Base-by-base conservation (phyloP, 2,329 filamentous ascomycete species). In the Bipolaris sorokiniana region DNA sequence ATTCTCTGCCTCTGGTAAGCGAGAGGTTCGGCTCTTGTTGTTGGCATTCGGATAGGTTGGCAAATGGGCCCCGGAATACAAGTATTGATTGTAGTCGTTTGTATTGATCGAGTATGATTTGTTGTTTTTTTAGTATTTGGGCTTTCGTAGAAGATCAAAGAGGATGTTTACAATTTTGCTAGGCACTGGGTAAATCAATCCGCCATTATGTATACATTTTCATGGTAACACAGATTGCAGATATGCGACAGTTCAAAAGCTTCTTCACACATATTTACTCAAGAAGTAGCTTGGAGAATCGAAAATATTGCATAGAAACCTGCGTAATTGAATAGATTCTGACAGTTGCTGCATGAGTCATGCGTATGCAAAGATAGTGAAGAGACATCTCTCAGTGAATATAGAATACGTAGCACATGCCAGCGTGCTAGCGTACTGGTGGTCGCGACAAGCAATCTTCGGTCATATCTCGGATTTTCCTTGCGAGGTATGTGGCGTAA, bases 1-100 rank as follows among this genome's bases (percentile, higher is more conserved):
- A 67, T 69, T 46, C 64, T 58, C 26, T 42, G 26, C 3, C 66
- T 65, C 16, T 54, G 62, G 1, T 57, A 38, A 9, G 50, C 49
- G 2, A 68, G 58, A 2, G 56, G 41, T 46, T 67, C 64, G 20
- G n/a, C 10, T 15, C 16, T 3, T 13, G 15, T 0, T 28, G 16
- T 7, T 7, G 23, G 26, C 10, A 33, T 2, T 26, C 9, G 9
- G n/a, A 18, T 13, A 16, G n/a, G 15, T 22, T 34, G 42, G 26
- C 10, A 5, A 10, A 15, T 22, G 18, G 28, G 16, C 15, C 10
- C 42, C 3, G 26, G 10, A 18, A 9, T 20, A 9, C 1, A 9
- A 31, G n/a, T 20, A 28, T 31, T 31, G 28, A 4, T 31, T 31
- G 3, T 31, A 4, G 10, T 11, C 1, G 28, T 31, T 31, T 13